Conservation (phyloP, 208 protist genomes). For the Tritrichomonas foetus region DNA sequence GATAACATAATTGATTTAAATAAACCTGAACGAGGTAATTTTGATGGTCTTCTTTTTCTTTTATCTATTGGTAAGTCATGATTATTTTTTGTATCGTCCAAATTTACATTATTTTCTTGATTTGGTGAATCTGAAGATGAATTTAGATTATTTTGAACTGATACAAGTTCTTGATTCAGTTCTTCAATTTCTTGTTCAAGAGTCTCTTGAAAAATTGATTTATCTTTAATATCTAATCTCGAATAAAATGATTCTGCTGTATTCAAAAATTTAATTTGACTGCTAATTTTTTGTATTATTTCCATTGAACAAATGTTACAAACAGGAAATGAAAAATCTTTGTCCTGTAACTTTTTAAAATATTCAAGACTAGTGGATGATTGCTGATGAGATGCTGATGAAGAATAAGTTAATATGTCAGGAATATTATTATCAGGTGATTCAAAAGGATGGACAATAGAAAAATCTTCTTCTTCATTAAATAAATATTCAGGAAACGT, state of each 20-base stretch:
- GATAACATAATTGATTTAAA: background rate
- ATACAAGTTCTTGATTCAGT: background rate
- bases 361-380: too few relatives aligned
- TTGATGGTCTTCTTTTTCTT: background rate
- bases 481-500: too few relatives aligned
- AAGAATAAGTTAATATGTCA: too few relatives aligned
- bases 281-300: too few relatives aligned
- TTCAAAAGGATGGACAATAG: too few relatives aligned
- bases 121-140: background rate
- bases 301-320: too few relatives aligned
- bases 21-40: background rate
- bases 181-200: background rate
- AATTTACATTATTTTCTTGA: background rate
- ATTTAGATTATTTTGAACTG: background rate
- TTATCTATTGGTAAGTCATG: background rate
- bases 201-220: background rate
- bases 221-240: background rate
- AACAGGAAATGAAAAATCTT: too few relatives aligned
- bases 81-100: background rate
- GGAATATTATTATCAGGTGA: too few relatives aligned
- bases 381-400: too few relatives aligned
- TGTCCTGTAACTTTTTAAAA: too few relatives aligned
- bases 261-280: background rate
- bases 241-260: background rate
- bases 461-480: too few relatives aligned